These are phyloP conservation scores for Amanita molliuscula DNA, from an alignment of 768 basidiomycete genomes.

Conservation along the genomic window DNA sequence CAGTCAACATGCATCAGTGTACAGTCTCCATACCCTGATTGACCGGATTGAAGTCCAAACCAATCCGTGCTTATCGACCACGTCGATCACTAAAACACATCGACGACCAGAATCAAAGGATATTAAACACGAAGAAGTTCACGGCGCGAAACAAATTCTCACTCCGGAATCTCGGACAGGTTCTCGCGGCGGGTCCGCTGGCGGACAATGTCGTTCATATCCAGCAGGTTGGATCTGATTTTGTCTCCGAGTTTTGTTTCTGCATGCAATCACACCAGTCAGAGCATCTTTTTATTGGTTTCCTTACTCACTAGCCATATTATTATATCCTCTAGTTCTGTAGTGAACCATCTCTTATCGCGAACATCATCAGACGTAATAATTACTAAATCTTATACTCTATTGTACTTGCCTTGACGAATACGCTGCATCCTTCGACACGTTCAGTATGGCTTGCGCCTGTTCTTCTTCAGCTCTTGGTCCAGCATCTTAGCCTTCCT, in stretches of 20 bases:
- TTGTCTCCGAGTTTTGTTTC: background rate
- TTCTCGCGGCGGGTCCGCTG: slow-evolving; percentile 17
- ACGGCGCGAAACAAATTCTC: slow-evolving; percentile 21
- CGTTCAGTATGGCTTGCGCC: slow-evolving; percentile 68
- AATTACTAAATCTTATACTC: slow-evolving; percentile 2
- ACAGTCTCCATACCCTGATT: slow-evolving; percentile 49
- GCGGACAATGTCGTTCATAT: slow-evolving; percentile 21
- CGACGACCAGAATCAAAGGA: slow-evolving; percentile 11
- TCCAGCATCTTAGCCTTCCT: slow-evolving; percentile 88
- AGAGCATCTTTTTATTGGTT: background rate
- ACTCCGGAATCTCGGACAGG: slow-evolving; percentile 38
- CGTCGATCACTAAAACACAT: slow-evolving; percentile 9
- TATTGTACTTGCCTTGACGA: slow-evolving; percentile 1
- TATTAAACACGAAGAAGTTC: slow-evolving; percentile 11
- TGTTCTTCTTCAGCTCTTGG: slow-evolving; percentile 86
- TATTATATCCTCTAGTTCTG: slow-evolving; percentile 1
- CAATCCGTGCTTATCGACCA: slow-evolving; percentile 6
- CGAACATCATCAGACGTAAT: background rate
- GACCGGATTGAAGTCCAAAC: slow-evolving; percentile 35
- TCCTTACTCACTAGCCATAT: background rate
- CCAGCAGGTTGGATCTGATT: slow-evolving; percentile 40
- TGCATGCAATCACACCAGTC: background rate
- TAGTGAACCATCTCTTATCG: background rate
- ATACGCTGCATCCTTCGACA: background rate
- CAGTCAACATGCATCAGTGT: slow-evolving; percentile 44